A percentile compares a stretch with the other conserved stretches of the same genome.
These are phyloP conservation scores for Malus hybrid DNA, from an alignment of 331 rosid species.

Conservation along the genomic window DNA sequence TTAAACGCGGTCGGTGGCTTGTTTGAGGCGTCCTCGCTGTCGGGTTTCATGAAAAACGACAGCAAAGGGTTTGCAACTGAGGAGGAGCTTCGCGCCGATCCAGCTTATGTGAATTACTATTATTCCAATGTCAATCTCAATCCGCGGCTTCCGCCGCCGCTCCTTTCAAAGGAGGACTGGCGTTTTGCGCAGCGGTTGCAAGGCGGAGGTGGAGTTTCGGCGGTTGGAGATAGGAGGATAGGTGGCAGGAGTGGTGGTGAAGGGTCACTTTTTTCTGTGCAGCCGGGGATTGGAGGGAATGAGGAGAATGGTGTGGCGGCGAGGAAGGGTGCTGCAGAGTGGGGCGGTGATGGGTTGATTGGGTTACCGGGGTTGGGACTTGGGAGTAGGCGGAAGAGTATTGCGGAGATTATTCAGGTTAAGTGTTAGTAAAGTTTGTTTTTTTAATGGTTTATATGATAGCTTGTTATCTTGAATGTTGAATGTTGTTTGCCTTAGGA, in stretches of 20 bases:
- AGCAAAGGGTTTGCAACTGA: slow-evolving; percentile 26
- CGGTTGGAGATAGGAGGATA: slow-evolving; percentile 35
- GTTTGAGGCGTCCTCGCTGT: slow-evolving; percentile 17
- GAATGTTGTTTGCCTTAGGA: background rate
- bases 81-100: slow-evolving; percentile 47
- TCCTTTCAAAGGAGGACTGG: slow-evolving; percentile 49
- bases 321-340: slow-evolving; percentile 31
- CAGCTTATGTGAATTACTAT: slow-evolving; percentile 35
- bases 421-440: background rate
- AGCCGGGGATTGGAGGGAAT: slow-evolving; percentile 30
- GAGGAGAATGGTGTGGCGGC: slow-evolving; percentile 26
- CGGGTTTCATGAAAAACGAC: slow-evolving; percentile 17
- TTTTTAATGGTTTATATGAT: background rate
- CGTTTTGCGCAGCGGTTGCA: slow-evolving; percentile 44
- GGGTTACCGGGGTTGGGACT: slow-evolving; percentile 45
- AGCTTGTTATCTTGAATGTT: background rate
- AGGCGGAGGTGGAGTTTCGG: slow-evolving; percentile 26
- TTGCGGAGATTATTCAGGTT: slow-evolving; percentile 49
- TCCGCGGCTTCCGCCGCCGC: slow-evolving; percentile 49
- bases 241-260: slow-evolving; percentile 22
- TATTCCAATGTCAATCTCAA: slow-evolving; percentile 44
- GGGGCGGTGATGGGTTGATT: slow-evolving; percentile 43
- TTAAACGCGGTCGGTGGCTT: slow-evolving; percentile 36
- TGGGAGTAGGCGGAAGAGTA: slow-evolving; percentile 42
- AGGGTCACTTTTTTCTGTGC: slow-evolving; percentile 38